Evolutionary conservation across 2,329 filamentous ascomycete genomes (phyloP).

Genomic region (Penicillium thymicola): DNA sequence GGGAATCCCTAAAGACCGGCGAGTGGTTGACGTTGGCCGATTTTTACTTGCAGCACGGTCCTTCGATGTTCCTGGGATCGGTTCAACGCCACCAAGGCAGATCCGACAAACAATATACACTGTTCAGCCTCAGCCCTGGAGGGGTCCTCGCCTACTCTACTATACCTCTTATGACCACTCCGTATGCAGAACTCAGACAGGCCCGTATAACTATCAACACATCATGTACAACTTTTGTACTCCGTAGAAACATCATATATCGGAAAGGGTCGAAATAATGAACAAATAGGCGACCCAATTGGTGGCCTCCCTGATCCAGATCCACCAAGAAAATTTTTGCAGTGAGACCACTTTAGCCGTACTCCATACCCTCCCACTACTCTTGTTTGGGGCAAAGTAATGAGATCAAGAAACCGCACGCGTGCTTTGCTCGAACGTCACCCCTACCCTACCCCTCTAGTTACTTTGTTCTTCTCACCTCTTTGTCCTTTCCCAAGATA

Average conservation of each 20-base stretch:
- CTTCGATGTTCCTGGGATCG: background rate
- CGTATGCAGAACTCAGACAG: background rate
- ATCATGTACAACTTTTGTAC: no score
- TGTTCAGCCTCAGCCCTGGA: background rate
- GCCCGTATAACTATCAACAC: background rate
- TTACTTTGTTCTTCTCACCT: background rate
- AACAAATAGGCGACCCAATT: background rate
- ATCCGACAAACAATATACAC: background rate
- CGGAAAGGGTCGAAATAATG: background rate
- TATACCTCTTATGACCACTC: background rate
- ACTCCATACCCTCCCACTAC: background rate
- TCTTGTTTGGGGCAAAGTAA: background rate
- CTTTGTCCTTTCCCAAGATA: background rate
- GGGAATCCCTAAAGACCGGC: background rate
- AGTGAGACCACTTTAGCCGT: background rate
- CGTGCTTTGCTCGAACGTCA: background rate
- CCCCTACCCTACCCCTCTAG: no score
- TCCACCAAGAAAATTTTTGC: constrained; percentile 5
- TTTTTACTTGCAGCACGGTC: background rate
- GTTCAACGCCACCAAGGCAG: background rate
- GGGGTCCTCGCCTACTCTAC: background rate
- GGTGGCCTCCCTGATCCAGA: background rate
- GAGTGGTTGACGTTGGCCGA: background rate
- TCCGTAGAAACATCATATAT: background rate
- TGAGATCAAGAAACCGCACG: background rate